phyloP scores from a whole-genome alignment of 345 rosid species.

The Garcia nutans region DNA sequence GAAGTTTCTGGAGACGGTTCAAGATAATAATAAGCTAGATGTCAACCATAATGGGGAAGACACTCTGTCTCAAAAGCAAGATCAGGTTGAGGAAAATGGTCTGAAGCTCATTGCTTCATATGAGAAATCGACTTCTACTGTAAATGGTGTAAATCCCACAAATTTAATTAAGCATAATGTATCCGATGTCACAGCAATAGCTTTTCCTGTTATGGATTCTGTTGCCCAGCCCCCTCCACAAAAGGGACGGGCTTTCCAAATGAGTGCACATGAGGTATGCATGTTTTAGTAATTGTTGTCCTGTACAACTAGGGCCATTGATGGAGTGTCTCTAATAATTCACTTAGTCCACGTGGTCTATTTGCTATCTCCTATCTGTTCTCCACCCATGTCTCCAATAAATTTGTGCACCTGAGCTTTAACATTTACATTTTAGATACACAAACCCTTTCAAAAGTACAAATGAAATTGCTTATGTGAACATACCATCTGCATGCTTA shows the following conservation, averaged over 20 bases:
- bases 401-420: not conserved
- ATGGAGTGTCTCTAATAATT: not conserved
- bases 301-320: not conserved
- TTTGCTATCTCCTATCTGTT: not conserved
- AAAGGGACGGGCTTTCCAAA: slow-evolving; percentile 60
- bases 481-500: not conserved
- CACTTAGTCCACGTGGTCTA: not conserved
- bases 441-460: not conserved
- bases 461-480: not conserved
- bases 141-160: slow-evolving; percentile 32
- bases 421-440: not conserved
- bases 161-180: slow-evolving; percentile 29
- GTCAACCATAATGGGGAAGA: slow-evolving; percentile 32
- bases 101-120: slow-evolving; percentile 18
- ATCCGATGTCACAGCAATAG: slow-evolving; percentile 29
- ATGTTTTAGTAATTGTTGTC: not conserved
- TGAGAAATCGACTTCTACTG: slow-evolving; percentile 32
- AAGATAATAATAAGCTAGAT: slow-evolving; percentile 35
- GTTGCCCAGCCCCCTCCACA: slow-evolving; percentile 28
- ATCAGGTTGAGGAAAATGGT: slow-evolving; percentile 21
- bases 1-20: slow-evolving; percentile 43
- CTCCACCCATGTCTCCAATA: not conserved
- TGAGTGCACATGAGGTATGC: slow-evolving; percentile 82
- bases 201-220: slow-evolving; percentile 36
- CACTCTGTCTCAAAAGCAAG: slow-evolving; percentile 35